A percentile compares a stretch with the other conserved stretches of the same genome.
Evolutionary conservation across 257 asterid genomes (phyloP).

Genomic region (Catharanthus roseus): DNA sequence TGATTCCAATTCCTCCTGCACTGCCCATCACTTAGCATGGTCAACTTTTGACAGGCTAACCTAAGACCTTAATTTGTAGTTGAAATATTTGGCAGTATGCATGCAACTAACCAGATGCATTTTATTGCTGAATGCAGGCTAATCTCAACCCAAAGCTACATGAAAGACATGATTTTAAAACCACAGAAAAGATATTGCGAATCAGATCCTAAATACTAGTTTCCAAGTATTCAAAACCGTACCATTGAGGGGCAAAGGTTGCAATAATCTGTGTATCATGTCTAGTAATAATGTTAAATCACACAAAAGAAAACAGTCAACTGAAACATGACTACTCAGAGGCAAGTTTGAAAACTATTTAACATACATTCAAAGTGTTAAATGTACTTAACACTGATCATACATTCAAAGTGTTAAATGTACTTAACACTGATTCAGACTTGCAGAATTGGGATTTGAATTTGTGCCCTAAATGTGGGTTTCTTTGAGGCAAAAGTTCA

Average conservation of each 20-base stretch:
- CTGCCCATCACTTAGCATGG: conserved; percentile 68
- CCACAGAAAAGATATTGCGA: not conserved
- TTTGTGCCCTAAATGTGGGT: too few relatives aligned
- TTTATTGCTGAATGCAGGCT: not conserved
- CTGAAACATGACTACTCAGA: too few relatives aligned
- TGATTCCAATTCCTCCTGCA: conserved; percentile 99
- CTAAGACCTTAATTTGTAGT: not conserved
- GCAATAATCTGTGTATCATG: not conserved
- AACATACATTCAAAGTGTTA: too few relatives aligned
- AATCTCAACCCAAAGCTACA: not conserved
- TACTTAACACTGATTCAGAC: too few relatives aligned
- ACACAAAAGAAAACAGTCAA: too few relatives aligned
- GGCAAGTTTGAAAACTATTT: too few relatives aligned
- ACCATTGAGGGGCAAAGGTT: not conserved
- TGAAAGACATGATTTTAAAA: not conserved
- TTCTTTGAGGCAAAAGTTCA: too few relatives aligned
- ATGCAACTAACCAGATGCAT: not conserved
- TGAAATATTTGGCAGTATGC: not conserved
- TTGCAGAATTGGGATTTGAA: too few relatives aligned
- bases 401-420: too few relatives aligned
- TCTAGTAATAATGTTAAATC: not conserved
- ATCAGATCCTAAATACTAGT: not conserved
- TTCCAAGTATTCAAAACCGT: not conserved
- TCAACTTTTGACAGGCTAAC: conserved; percentile 27
- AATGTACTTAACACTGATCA: too few relatives aligned